Evolutionary conservation across 148 eudicot genomes (phyloP), one percentile per base, ranked within the genome.

Genomic region (Heliamphora exappendiculata): DNA sequence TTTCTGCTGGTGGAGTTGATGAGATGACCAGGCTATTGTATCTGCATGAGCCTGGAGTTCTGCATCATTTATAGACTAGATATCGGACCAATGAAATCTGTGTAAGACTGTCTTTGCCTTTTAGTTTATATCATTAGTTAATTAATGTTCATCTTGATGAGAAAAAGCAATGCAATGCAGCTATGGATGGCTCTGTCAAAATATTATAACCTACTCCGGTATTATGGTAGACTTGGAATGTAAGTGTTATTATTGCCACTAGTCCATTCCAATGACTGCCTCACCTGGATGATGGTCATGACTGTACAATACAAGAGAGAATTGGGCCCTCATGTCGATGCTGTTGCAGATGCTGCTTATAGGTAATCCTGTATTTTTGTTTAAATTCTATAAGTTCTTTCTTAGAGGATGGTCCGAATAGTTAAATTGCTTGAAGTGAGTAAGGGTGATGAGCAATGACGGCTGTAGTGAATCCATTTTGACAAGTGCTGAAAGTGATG

Each of bases 211-310:
- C 58, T 89, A 84, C 71, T 85, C 81, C 85, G 79, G 73, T 81
- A 86, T 85, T 77, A 84, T 87, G 85, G 64, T 93, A 93, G 98
- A 93, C 98, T 69, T 93, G 91, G 63, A 89, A 96, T 29, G 98
- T 96, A 82, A 87, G 89, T 82, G 89, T 89, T 82, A 92, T 93
- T 75, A 93, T 93, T 51, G 98, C 98, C 73, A 90, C 91, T 54
- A 93, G 91, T 86, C 98, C 98, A 68, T 93, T 93, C 70, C 96
- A 93, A 93, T 89, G 91, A 78, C 88, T 93, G 55, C 98, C 96
- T 24, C 93, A 93, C 71, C 50, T 93, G 76, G 91, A 93, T 82
- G 91, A 89, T 87, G 69, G 70, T 70, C 91, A 91, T 93, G 96
- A 93, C 91, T 96, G 88, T 86, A 74, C 98, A 88, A 76, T 93